Base-by-base conservation (phyloP, 2,329 filamentous ascomycete genomes). In the Colletotrichum musae region DNA sequence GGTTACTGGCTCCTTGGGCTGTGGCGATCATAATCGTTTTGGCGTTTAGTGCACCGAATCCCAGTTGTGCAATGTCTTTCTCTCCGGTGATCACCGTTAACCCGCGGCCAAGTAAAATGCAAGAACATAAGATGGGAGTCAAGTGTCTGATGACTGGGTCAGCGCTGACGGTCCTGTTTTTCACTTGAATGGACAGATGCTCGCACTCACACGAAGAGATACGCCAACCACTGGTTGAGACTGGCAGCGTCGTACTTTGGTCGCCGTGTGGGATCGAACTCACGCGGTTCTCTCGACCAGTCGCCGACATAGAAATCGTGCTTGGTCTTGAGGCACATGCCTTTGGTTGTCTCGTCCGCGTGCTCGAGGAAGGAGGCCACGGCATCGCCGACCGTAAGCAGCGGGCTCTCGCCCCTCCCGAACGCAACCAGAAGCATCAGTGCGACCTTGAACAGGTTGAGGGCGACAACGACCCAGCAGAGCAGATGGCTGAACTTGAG, bases 371-470 rank as follows among this genome's bases (percentile, higher is more conserved):
- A 60, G 5, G 63, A 66, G 6, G 26, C 48, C 0, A 66, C 41
- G 9, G 56, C 63, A 21, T 66, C 63, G 3, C 63, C 63, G 16
- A 66, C n/a, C 1, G 50, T 66, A 12, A 66, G 15, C 12, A 56
- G 15, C 1, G 57, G 57, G 2, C 13, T n/a, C 5, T 60, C 63
- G 9, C 5, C 43, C 5, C 32, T 36, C 6, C 26, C 51, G 10
- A 12, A 63, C 1, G 51, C 60, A 2, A 57, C 51, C 6, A 57
- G n/a, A 4, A 63, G 60, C 60, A 57, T 63, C 6, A 63, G 15
- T 2, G 56, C 18, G 6, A 39, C 24, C 18, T 63, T 63, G 2
- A 63, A 0, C 15, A 63, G 2, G 7, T 56, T 63, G 1, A 63
- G 0, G 2, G 9, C 2, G 2, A 28, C 26, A 1, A 63, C 51